Conservation (phyloP, 805 yeast species). For the Candida arabinofermentans region DNA sequence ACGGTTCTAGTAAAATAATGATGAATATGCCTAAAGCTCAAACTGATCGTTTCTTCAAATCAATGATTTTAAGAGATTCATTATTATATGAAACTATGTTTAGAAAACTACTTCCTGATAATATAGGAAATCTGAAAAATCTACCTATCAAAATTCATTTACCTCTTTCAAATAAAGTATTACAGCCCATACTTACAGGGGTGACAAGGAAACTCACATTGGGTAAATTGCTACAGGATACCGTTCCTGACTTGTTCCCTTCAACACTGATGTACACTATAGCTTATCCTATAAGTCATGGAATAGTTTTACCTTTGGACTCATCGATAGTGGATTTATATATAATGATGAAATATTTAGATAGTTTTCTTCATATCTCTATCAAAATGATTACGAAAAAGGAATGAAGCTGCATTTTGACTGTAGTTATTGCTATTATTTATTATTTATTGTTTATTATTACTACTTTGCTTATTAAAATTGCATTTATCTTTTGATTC, state of each 20-base stretch:
- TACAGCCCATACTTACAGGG: conserved; percentile 29
- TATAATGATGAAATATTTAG: conserved; percentile 44
- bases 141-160: conserved; percentile 49
- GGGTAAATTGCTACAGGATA: conserved; percentile 36
- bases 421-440: too few relatives aligned
- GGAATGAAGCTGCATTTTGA: background rate
- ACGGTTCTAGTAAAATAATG: conserved; percentile 76
- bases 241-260: conserved; percentile 46
- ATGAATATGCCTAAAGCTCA: conserved; percentile 69
- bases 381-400: conserved; percentile 33
- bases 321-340: conserved; percentile 45
- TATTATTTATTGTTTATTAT: background rate
- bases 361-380: conserved; percentile 62
- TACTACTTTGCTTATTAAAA: background rate
- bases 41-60: conserved; percentile 52
- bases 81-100: conserved; percentile 19
- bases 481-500: too few relatives aligned
- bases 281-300: conserved; percentile 50
- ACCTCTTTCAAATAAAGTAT: conserved; percentile 32
- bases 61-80: conserved; percentile 28
- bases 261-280: conserved; percentile 32
- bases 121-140: conserved; percentile 25
- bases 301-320: conserved; percentile 44
- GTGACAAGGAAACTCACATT: conserved; percentile 26
- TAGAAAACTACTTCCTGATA: conserved; percentile 26